Evolutionary conservation across 1,139 yeast genomes (phyloP).

Genomic region (Magnusiomyces paraingens): DNA sequence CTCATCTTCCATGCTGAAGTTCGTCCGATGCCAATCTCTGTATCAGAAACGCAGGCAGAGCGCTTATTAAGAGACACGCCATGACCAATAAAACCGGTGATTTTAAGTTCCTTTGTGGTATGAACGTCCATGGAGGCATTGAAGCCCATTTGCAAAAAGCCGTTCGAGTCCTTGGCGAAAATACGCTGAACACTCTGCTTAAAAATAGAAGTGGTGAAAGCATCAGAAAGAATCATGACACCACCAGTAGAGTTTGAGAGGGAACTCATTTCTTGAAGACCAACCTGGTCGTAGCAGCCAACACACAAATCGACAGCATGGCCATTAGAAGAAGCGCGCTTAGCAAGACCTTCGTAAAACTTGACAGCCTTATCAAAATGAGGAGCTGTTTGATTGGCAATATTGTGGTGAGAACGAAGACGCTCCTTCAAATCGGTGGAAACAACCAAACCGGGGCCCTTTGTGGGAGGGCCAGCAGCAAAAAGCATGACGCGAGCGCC

Average conservation of each 20-base stretch:
- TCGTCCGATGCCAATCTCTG: conserved; percentile 90
- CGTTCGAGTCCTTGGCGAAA: conserved; percentile 75
- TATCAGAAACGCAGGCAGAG: conserved; percentile 68
- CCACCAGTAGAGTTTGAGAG: conserved; percentile 86
- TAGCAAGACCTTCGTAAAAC: conserved; percentile 69
- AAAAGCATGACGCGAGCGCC: conserved; percentile 90
- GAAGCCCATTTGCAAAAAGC: conserved; percentile 75
- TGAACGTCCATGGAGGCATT: conserved; percentile 61
- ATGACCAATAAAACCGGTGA: conserved; percentile 87
- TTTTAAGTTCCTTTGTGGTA: conserved; percentile 77
- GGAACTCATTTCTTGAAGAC: conserved; percentile 88
- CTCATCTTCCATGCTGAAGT: conserved; percentile 84
- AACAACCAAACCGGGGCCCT: conserved; percentile 92
- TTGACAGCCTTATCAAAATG: conserved; percentile 82
- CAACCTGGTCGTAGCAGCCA: conserved; percentile 95
- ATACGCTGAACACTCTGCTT: conserved; percentile 83
- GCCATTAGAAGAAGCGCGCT: conserved; percentile 62
- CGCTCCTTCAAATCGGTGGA: conserved; percentile 91
- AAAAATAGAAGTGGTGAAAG: conserved; percentile 89
- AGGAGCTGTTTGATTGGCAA: conserved; percentile 82
- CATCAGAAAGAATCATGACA: conserved; percentile 76
- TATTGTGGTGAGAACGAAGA: conserved; percentile 93
- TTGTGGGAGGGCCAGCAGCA: conserved; percentile 93
- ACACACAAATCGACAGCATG: conserved; percentile 87
- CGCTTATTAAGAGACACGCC: conserved; percentile 42